Conservation (phyloP, 768 basidiomycete genomes). For the Russula brevipes region DNA sequence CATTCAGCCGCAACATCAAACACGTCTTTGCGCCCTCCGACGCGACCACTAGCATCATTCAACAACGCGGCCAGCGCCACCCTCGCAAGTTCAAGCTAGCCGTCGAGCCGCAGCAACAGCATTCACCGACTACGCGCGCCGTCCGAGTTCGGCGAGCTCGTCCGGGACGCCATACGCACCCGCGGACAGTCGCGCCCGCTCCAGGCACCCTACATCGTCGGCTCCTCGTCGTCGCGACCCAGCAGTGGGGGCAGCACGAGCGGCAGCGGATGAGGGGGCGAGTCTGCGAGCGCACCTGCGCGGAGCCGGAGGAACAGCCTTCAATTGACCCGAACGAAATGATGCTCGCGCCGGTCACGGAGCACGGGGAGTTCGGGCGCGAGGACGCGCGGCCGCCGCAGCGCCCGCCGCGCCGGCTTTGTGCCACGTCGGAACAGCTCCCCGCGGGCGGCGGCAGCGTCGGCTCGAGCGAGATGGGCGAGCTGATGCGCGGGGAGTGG, state of each 20-base stretch:
- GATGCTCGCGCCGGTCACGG: constrained; percentile 22
- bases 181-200: not conserved
- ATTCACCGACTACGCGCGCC: constrained; percentile 9
- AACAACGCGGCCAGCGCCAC: constrained; percentile 17
- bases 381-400: not conserved
- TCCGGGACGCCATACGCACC: constrained; percentile 8
- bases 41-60: constrained; percentile 17
- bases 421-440: not conserved
- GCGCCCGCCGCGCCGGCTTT: not conserved
- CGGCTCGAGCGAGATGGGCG: constrained; percentile 12
- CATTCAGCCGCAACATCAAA: not conserved
- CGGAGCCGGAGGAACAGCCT: constrained; percentile 23
- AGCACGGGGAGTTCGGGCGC: constrained; percentile 16
- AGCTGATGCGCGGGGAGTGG: not conserved
- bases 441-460: not conserved
- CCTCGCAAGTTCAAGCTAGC: constrained; percentile 13
- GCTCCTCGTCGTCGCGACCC: not conserved
- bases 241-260: not conserved
- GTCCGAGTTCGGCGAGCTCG: constrained; percentile 23
- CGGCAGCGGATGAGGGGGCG: not conserved
- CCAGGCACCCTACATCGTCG: not conserved
- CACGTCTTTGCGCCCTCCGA: constrained; percentile 20
- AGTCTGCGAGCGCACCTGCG: not conserved
- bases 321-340: not conserved
- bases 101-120: constrained; percentile 21